phyloP scores from a whole-genome alignment of 106 monocot genomes.

The Acorus calamus region DNA sequence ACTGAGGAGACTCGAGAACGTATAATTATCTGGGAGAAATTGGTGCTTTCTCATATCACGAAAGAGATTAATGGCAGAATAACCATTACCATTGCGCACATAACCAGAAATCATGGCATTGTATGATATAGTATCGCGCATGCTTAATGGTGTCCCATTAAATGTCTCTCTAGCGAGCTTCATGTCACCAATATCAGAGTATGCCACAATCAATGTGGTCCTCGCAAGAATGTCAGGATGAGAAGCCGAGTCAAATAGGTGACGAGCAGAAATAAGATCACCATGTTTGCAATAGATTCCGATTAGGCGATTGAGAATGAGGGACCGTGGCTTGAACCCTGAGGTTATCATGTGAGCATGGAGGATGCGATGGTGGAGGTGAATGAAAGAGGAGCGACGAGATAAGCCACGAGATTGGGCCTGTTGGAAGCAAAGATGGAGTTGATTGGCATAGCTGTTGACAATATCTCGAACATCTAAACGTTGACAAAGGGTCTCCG shows the following conservation, averaged over 20 bases:
- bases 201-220: conserved; percentile 56
- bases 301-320: conserved; percentile 84
- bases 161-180: conserved; percentile 40
- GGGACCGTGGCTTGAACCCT: conserved; percentile 54
- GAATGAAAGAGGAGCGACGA: conserved; percentile 7
- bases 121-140: conserved; percentile 75
- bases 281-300: conserved; percentile 56
- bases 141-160: conserved; percentile 30
- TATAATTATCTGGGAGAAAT: conserved; percentile 60
- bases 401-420: conserved; percentile 1
- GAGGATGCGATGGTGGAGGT: conserved; percentile 67
- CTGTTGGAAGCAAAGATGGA: conserved; percentile 27
- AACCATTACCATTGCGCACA: conserved; percentile 30
- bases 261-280: conserved; percentile 58
- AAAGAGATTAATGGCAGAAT: conserved; percentile 27
- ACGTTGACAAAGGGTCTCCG: no score
- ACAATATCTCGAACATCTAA: conserved; percentile 7
- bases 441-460: conserved; percentile 39
- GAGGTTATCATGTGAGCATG: conserved; percentile 69
- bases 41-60: conserved; percentile 30
- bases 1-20: conserved; percentile 62
- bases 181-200: conserved; percentile 31
- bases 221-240: conserved; percentile 37
- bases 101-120: conserved; percentile 81
- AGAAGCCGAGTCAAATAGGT: conserved; percentile 31